Base-by-base conservation (phyloP, 805 yeast species). In the Candida tibetensis region DNA sequence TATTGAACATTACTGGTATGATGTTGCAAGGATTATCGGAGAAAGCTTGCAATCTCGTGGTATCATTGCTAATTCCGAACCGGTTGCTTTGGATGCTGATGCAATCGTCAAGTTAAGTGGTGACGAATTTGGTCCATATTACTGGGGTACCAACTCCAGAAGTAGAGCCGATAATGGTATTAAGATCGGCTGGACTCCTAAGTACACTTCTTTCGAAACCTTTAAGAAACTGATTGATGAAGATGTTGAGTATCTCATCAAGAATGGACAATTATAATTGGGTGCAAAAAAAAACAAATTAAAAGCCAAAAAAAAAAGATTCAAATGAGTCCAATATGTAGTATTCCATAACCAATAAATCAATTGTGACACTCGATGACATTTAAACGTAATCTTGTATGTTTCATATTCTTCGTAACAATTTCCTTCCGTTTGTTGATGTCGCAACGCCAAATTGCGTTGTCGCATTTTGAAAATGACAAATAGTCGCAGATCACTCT, bases 161-260 rank as follows among this genome's bases (percentile, higher is more conserved):
- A 43, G 53, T 12, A 51, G 55, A 34, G 59, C 54, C 9, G 58
- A 57, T 28, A 52, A 58, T 26, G 61, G 54, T 3, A 34, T 35
- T 12, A 41, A 42, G 5, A 49, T 54, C 30, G 65, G 64, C 9
- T 61, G 64, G 64, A 39, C 37, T 14, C 62, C 65, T 4, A 42
- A 48, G 28, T 36, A 41, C 32, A 15, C 40, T 15, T 23, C 35
- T 4, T 16, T 31, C 15, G 44, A 52, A 12, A 35, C 33, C 14
- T 57, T 46, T 41, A 53, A 48, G 49, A 36, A 39, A 13, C 39
- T 48, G 13, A 44, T 57, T 35, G 47, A 37, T 17, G 44, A 34
- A 5, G 60, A 53, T 21, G 35, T 53, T 6, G 52, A 51, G 12
- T 38, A 45, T 28, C 17, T 34, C 19, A n/a, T 28, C 29, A 25